phyloP scores from a whole-genome alignment of 2,329 filamentous ascomycete genomes.

The Xylaria sp. region DNA sequence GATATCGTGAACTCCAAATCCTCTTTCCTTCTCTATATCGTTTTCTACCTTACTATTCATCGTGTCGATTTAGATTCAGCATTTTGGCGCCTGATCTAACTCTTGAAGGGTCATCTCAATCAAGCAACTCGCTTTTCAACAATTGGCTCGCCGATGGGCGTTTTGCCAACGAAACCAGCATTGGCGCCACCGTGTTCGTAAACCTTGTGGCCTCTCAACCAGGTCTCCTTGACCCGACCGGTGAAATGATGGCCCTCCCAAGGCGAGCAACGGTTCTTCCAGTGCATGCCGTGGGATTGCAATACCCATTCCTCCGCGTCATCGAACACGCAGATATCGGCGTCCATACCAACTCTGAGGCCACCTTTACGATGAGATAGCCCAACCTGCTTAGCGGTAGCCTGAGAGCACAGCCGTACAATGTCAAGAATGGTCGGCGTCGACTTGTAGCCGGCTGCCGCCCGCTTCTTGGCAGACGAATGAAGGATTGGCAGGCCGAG shows the following conservation, averaged over 20 bases:
- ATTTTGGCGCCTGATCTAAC: background rate
- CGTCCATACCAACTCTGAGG: conserved; percentile 83
- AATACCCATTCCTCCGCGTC: conserved; percentile 82
- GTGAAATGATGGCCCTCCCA: conserved; percentile 84
- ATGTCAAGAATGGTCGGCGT: conserved; percentile 75
- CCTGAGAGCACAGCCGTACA: conserved; percentile 83
- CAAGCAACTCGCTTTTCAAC: conserved; percentile 65
- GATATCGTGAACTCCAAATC: background rate
- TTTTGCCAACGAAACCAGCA: conserved; percentile 60
- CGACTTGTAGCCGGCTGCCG: conserved; percentile 56
- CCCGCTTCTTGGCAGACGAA: conserved; percentile 75
- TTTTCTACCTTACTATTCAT: background rate
- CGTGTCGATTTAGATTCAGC: background rate
- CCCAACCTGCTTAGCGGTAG: conserved; percentile 89
- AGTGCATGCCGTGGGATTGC: conserved; percentile 82
- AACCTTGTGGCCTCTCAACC: conserved; percentile 80
- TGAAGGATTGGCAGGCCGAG: conserved; percentile 91
- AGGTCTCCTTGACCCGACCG: conserved; percentile 85
- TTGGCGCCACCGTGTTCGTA: conserved; percentile 70
- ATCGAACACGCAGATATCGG: conserved; percentile 92
- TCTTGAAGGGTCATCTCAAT: conserved; percentile 19
- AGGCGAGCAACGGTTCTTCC: conserved; percentile 91
- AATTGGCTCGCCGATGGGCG: conserved; percentile 65
- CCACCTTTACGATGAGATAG: conserved; percentile 84
- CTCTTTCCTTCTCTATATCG: background rate